Evolutionary conservation across 129 eudicot species (phyloP).

Genomic region (Lactuca sativa): DNA sequence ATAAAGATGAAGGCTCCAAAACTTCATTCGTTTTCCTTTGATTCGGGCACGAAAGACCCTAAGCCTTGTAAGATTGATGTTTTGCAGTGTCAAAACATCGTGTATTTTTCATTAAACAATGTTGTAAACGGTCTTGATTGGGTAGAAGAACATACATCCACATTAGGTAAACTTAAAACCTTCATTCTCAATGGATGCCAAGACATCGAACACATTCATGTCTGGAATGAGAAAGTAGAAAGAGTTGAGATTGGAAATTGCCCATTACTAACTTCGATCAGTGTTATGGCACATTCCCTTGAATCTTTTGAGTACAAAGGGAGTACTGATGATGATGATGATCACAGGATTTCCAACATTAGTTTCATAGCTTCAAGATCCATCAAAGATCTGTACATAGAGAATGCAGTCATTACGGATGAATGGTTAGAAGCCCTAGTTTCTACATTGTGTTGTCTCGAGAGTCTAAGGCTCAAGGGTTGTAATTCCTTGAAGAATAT

Average conservation of each 20-base stretch:
- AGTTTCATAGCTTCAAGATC: background rate
- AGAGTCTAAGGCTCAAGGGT: conserved; percentile 24
- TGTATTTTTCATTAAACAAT: conserved; percentile 9
- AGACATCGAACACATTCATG: background rate
- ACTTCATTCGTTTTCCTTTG: conserved; percentile 2
- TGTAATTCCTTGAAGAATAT: conserved; percentile 22
- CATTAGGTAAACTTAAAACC: conserved; percentile 27
- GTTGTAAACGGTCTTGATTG: conserved; percentile 17
- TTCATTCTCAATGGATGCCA: conserved; percentile 21
- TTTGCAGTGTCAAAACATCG: conserved; percentile 19
- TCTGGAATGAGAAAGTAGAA: conserved; percentile 26
- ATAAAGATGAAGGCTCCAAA: conserved; percentile 22
- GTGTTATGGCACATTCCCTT: conserved; percentile 13
- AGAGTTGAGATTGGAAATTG: conserved; percentile 20
- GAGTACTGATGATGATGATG: background rate
- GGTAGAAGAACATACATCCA: conserved; percentile 16
- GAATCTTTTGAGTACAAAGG: conserved; percentile 17
- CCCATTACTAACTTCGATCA: conserved; percentile 1
- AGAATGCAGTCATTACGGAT: background rate
- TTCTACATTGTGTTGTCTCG: conserved; percentile 5
- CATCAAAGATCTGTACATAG: conserved; percentile 17
- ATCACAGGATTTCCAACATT: background rate
- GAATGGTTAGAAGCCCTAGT: conserved; percentile 29
- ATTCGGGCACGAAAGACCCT: background rate
- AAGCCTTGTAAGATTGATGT: conserved; percentile 26